Evolutionary conservation across 2,329 filamentous ascomycete species (phyloP), one percentile per base, ranked within the genome.

Genomic region (Alternaria brassicicola): DNA sequence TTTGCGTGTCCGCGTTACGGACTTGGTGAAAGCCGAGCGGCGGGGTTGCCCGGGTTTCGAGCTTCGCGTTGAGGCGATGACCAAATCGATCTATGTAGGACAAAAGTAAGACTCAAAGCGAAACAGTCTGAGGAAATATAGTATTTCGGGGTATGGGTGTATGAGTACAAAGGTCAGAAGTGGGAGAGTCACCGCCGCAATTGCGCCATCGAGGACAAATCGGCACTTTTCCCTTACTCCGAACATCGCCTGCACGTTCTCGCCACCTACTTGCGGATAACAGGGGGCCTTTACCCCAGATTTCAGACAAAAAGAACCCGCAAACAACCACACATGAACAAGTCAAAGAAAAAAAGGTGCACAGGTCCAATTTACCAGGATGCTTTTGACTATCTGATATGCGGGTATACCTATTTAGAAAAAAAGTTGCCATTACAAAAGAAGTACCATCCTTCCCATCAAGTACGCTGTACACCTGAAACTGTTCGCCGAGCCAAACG

Each of bases 171-270:
- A 61, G 31, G 51, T 38, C 26, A 47, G 46, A 39, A 36, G 55
- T n/a, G n/a, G n/a, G n/a, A n/a, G n/a, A n/a, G n/a, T n/a, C n/a
- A n/a, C n/a, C n/a, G n/a, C n/a, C n/a, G n/a, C n/a, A n/a, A n/a
- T n/a, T n/a, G n/a, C n/a, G n/a, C n/a, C n/a, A 75, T 75, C 65
- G 59, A 50, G 38, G 23, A 38, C 52, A 49, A 66, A 70, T 70
- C 69, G 68, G 67, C 64, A 63, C 36, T 61, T 69, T 58, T 66
- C 58, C 56, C 19, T 48, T 52, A 51, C 55, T 67, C 70, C 70
- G 69, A 66, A 62, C 52, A 56, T 67, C 68, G 60, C 55, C 42
- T 47, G 57, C 38, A 13, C 19, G 19, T 33, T 39, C 45, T 52
- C 51, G 49, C 43, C 45, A 30, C 49, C 55, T 50, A 47, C 21